Conservation (phyloP, 257 asterid species). For the Perilla frutescens region DNA sequence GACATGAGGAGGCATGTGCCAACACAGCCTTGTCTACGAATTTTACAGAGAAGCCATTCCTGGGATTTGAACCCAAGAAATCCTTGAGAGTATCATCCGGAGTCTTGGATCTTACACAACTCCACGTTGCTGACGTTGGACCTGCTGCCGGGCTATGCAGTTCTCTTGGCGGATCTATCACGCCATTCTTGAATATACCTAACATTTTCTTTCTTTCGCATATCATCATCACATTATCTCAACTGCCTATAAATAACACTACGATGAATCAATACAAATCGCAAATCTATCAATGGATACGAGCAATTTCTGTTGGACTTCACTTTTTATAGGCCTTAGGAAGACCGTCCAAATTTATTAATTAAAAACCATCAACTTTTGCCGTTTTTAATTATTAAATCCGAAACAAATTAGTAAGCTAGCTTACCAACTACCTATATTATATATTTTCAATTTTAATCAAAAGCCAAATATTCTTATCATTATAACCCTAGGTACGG, state of each 20-base stretch:
- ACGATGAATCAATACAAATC: not conserved
- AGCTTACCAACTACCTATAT: no score
- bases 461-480: no score
- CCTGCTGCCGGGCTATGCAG: constrained; percentile 64
- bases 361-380: no score
- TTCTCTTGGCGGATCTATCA: constrained; percentile 82
- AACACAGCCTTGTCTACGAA: constrained; percentile 67
- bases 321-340: constrained; percentile 45
- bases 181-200: constrained; percentile 74
- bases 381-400: no score
- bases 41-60: constrained; percentile 59
- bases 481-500: no score
- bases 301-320: constrained; percentile 20
- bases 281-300: constrained; percentile 31
- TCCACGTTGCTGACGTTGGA: constrained; percentile 23
- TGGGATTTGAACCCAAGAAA: constrained; percentile 59
- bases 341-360: no score
- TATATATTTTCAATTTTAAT: no score
- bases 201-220: constrained; percentile 50
- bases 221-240: not conserved
- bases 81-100: constrained; percentile 65
- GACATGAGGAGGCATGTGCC: constrained; percentile 52
- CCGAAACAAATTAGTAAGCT: no score
- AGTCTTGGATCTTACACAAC: constrained; percentile 37
- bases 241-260: constrained; percentile 19